Percentiles rank a stretch among this genome's conserved stretches.
These are phyloP conservation scores for Fusarium dlaminii DNA, from an alignment of 2,329 filamentous ascomycete species.

Conservation along the genomic window DNA sequence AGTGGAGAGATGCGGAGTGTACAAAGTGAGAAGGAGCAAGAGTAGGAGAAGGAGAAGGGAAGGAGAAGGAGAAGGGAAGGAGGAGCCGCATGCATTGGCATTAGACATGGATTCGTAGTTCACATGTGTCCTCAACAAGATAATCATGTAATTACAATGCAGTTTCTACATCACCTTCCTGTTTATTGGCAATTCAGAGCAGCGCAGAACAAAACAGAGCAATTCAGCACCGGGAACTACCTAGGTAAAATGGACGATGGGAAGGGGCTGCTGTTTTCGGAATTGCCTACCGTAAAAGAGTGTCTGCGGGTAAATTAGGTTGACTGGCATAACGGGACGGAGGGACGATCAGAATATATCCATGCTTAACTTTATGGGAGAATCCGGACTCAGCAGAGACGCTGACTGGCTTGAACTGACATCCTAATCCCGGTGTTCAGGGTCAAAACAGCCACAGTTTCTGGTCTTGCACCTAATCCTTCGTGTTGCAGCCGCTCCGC, in stretches of 20 bases:
- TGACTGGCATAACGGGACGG: slow-evolving; percentile 32
- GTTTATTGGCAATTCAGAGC: not conserved
- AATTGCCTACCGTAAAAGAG: slow-evolving; percentile 25
- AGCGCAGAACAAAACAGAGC: not conserved
- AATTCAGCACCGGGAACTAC: not conserved
- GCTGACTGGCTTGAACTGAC: slow-evolving; percentile 33
- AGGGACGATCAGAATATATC: slow-evolving; percentile 37
- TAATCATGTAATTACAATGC: not conserved
- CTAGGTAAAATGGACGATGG: not conserved
- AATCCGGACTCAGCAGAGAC: slow-evolving; percentile 30
- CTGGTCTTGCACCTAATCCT: not conserved
- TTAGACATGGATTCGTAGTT: not conserved
- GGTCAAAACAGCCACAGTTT: slow-evolving; percentile 30
- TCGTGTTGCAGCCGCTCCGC: slow-evolving; percentile 21
- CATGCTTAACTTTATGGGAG: slow-evolving; percentile 35
- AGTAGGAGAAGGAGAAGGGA: not conserved
- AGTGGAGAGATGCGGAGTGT: slow-evolving; percentile 26
- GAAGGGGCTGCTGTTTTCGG: slow-evolving; percentile 20
- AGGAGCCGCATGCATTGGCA: slow-evolving; percentile 1
- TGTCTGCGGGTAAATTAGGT: slow-evolving; percentile 27
- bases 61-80: not conserved
- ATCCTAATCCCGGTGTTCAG: slow-evolving; percentile 11
- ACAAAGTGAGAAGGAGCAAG: slow-evolving; percentile 34
- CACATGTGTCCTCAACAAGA: slow-evolving; percentile 4
- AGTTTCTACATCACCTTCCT: slow-evolving; percentile 5